A percentile compares a stretch with the other conserved stretches of the same genome.
These are phyloP conservation scores for Ustilago loliicola DNA, from an alignment of 1,284 basidiomycete genomes.

Conservation along the genomic window DNA sequence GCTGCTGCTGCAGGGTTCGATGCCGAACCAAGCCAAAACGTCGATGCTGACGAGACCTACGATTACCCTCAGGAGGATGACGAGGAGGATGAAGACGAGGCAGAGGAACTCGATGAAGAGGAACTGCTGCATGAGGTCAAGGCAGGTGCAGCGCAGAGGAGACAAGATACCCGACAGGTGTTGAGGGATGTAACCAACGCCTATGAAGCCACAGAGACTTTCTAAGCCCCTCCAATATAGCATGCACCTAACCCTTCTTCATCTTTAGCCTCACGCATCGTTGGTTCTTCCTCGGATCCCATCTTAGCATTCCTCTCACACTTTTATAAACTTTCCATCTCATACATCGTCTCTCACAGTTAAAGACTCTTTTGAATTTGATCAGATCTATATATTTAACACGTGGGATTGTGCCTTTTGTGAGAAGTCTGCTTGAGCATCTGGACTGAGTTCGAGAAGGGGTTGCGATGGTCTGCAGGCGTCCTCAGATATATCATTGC, in stretches of 20 bases:
- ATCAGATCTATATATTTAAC: too few relatives aligned
- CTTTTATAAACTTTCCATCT: background rate
- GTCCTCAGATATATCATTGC: too few relatives aligned
- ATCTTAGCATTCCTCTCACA: background rate
- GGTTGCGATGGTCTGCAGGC: too few relatives aligned
- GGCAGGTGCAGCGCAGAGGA: background rate
- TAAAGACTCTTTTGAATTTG: too few relatives aligned
- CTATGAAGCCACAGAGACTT: constrained; percentile 44
- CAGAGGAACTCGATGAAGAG: constrained; percentile 12
- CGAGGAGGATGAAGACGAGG: constrained; percentile 3
- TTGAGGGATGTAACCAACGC: constrained; percentile 52
- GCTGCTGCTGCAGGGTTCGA: constrained; percentile 32
- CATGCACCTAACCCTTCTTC: background rate
- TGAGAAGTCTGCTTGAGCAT: too few relatives aligned
- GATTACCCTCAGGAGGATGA: constrained; percentile 30
- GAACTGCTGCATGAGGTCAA: constrained; percentile 22
- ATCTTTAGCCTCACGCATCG: background rate
- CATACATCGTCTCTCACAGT: background rate
- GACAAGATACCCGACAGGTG: constrained; percentile 34
- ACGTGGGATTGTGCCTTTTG: too few relatives aligned
- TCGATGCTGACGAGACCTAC: constrained; percentile 28
- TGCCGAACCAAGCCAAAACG: constrained; percentile 30
- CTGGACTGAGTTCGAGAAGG: too few relatives aligned
- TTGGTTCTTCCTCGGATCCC: background rate
- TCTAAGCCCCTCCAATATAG: constrained; percentile 7